Conservation (phyloP, 2,329 filamentous ascomycete species). For the Aspergillus vadensis region DNA sequence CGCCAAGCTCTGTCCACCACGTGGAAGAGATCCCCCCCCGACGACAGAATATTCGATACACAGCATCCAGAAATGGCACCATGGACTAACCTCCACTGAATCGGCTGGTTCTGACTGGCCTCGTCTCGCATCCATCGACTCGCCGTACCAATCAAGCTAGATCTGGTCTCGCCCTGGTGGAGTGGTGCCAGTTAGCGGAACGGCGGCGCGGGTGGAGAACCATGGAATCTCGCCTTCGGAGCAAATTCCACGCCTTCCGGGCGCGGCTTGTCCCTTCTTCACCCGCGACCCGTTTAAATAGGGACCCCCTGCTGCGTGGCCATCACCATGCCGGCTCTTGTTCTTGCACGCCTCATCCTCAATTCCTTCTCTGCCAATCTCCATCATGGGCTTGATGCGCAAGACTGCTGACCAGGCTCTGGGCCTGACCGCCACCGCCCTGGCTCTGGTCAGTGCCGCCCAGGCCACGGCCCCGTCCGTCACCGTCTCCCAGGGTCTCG, state of each 20-base stretch:
- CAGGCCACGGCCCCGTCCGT: conserved; percentile 14
- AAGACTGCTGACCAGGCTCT: conserved; percentile 8
- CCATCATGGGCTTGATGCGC: conserved; percentile 18
- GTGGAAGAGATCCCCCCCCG: neutral
- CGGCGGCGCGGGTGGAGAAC: neutral
- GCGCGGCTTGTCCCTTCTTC: neutral
- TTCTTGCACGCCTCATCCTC: neutral
- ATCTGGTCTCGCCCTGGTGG: neutral
- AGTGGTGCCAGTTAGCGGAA: neutral
- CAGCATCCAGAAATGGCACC: neutral
- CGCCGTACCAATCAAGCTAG: too few relatives aligned
- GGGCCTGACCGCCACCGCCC: conserved; percentile 17
- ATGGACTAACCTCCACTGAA: neutral
- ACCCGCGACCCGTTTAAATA: neutral
- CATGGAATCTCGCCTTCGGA: neutral
- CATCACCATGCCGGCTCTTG: neutral
- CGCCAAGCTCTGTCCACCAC: neutral
- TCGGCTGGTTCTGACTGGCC: neutral
- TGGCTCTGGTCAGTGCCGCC: conserved; percentile 14
- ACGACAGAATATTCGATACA: too few relatives aligned
- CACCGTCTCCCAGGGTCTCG: conserved; percentile 21
- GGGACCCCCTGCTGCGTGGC: neutral
- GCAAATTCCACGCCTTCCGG: neutral
- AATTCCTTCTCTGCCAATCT: neutral
- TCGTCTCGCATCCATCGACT: neutral